Conservation (phyloP, 768 basidiomycete species). For the Pisolithus tinctorius region DNA sequence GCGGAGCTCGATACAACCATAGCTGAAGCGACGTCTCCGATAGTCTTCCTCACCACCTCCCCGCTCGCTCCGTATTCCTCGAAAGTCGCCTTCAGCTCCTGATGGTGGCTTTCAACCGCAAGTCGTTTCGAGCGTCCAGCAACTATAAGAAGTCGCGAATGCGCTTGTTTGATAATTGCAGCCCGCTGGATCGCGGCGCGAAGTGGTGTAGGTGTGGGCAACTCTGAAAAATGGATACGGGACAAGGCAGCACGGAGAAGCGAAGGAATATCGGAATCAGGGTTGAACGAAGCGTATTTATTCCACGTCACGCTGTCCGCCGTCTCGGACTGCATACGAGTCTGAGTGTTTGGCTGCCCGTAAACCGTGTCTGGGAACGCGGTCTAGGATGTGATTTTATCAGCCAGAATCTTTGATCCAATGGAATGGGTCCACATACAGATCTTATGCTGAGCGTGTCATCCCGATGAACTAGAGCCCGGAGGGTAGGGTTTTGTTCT, state of each 20-base stretch:
- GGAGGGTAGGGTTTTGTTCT: constrained; percentile 21
- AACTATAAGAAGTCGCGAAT: constrained; percentile 51
- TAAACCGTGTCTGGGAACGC: constrained; percentile 67
- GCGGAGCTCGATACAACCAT: constrained; percentile 58
- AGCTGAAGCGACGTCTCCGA: constrained; percentile 83
- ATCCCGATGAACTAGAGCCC: constrained; percentile 14
- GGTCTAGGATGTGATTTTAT: constrained; percentile 12
- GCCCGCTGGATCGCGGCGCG: constrained; percentile 48
- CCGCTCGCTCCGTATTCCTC: constrained; percentile 29
- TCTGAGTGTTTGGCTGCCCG: constrained; percentile 55
- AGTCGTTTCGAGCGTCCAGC: constrained; percentile 71
- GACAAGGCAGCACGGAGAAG: constrained; percentile 32
- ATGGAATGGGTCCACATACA: constrained; percentile 26
- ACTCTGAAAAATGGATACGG: constrained; percentile 57
- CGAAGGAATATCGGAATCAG: constrained; percentile 10
- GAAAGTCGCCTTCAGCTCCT: constrained; percentile 63
- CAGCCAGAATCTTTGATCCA: background rate
- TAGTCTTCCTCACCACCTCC: constrained; percentile 57
- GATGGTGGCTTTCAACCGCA: constrained; percentile 62
- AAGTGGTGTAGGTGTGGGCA: constrained; percentile 52
- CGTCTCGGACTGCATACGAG: constrained; percentile 68
- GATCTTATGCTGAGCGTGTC: constrained; percentile 39
- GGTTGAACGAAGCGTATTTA: constrained; percentile 39
- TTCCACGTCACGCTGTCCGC: constrained; percentile 79
- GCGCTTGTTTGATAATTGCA: constrained; percentile 12